Conservation (phyloP, 2,329 filamentous ascomycete genomes). For the Neospermospora avenae region DNA sequence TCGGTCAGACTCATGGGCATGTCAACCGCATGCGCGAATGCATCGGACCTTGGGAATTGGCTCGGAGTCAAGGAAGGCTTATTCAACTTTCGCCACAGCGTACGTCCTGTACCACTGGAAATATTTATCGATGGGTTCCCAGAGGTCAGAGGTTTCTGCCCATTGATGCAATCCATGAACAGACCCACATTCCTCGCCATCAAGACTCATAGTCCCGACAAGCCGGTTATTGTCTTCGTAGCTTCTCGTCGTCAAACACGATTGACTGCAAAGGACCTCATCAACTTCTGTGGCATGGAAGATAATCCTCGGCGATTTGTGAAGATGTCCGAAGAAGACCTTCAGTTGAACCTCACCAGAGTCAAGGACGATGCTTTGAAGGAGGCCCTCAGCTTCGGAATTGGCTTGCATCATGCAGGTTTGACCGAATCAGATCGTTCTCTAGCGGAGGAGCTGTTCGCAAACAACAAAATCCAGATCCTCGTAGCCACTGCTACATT, state of each 20-base stretch:
- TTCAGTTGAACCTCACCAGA: slow-evolving; percentile 79
- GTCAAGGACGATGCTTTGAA: slow-evolving; percentile 92
- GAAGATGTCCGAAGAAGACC: slow-evolving; percentile 89
- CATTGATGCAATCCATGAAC: slow-evolving; percentile 99
- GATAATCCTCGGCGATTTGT: slow-evolving; percentile 94
- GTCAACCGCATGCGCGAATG: slow-evolving; percentile 98
- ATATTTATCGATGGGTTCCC: slow-evolving; percentile 98
- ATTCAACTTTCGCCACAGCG: slow-evolving; percentile 97
- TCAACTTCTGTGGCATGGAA: slow-evolving; percentile 98
- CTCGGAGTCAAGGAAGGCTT: slow-evolving; percentile 91
- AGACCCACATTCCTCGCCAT: slow-evolving; percentile 93
- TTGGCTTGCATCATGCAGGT: slow-evolving; percentile 95
- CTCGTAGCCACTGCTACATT: slow-evolving; percentile 93
- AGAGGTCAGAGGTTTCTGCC: slow-evolving; percentile 91
- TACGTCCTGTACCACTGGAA: slow-evolving; percentile 91
- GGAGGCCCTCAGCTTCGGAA: slow-evolving; percentile 95
- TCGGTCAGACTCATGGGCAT: slow-evolving; percentile 92
- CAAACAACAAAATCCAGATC: slow-evolving; percentile 97
- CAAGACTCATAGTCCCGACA: slow-evolving; percentile 92
- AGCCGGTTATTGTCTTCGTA: slow-evolving; percentile 98
- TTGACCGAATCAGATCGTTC: slow-evolving; percentile 92
- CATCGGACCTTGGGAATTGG: slow-evolving; percentile 92
- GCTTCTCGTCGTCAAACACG: slow-evolving; percentile 93
- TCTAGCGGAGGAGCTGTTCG: slow-evolving; percentile 88
- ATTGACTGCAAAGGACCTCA: slow-evolving; percentile 90